Base-by-base conservation (phyloP, 371 early-diverging fungal species). In the Encephalitozoon romaleae region DNA sequence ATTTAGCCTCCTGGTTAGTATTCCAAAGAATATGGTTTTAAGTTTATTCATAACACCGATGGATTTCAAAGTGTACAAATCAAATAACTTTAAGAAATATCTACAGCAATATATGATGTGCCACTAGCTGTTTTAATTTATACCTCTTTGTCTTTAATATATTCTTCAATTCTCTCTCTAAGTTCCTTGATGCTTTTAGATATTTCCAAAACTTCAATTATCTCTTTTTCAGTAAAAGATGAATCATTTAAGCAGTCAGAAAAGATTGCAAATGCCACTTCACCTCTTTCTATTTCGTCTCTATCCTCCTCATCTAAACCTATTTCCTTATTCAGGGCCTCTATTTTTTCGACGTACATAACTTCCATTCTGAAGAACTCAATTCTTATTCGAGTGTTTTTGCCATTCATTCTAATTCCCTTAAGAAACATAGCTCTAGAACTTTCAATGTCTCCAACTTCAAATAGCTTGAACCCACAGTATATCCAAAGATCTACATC, bases 311-410 rank as follows among this genome's bases (percentile, higher is more conserved):
- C 9, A 21, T 63, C 66, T 4, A 75, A n/a, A 26, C 75, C 75
- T 18, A 75, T 42, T 32, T 69, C 68, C 32, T 42, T 39, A 38
- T 47, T 70, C 12, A 23, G 15, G n/a, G 39, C 26, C 2, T 45
- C 28, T 15, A 74, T 28, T 45, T 67, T 70, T n/a, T 21, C 26
- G 18, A 72, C 45, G 47, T 68, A 67, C 32, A 68, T 32, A 23
- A 59, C 49, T 39, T 80, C 81, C 49, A 77, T 55, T 68, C 72
- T 80, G 53, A 80, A 80, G 59, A 77, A 80, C 30, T 76, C 81
- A 38, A 74, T 43, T 54, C 41, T 66, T n/a, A 80, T 15, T 68
- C 67, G 54, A 1, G 38, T 23, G 47, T 54, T 49, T 25, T 53
- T 32, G 23, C 15, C 30, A 47, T 70, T 74, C 30, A 77, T 41